These are phyloP conservation scores for Venturia pyrina DNA, from an alignment of 2,329 filamentous ascomycete genomes.

Conservation along the genomic window DNA sequence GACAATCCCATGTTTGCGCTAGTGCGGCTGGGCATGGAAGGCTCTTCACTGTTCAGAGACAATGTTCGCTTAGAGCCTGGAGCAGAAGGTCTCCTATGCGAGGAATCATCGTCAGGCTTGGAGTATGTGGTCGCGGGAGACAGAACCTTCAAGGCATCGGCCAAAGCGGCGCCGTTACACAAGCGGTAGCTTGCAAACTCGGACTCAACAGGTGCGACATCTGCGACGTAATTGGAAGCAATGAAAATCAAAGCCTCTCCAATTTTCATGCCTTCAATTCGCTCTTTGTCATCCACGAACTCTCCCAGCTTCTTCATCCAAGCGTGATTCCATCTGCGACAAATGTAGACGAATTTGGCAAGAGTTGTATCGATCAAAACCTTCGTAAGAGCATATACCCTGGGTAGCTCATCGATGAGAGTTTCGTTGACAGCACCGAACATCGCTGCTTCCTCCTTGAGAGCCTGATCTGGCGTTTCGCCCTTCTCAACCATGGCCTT, in stretches of 20 bases:
- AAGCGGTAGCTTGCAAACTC: neutral
- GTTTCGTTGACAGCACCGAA: conserved; percentile 89
- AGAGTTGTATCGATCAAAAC: conserved; percentile 76
- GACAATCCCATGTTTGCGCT: conserved; percentile 4
- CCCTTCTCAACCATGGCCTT: conserved; percentile 68
- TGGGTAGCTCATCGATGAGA: conserved; percentile 82
- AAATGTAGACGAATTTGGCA: conserved; percentile 73
- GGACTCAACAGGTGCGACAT: conserved; percentile 1
- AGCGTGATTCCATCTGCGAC: conserved; percentile 70
- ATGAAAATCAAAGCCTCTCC: neutral
- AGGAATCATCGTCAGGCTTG: conserved; percentile 26
- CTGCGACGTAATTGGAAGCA: conserved; percentile 1
- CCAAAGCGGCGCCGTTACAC: conserved; percentile 41
- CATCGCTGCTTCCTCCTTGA: conserved; percentile 73
- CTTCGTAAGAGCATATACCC: conserved; percentile 70
- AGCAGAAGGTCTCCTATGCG: conserved; percentile 30
- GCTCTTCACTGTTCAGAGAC: conserved; percentile 28
- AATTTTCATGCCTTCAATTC: conserved; percentile 24
- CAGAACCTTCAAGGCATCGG: conserved; percentile 49
- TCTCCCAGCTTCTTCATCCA: conserved; percentile 76
- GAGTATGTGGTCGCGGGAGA: conserved; percentile 40
- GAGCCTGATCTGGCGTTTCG: conserved; percentile 80
- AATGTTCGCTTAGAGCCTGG: conserved; percentile 31
- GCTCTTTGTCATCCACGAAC: conserved; percentile 55
- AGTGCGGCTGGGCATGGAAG: neutral